Evolutionary conservation across 169 alveolate species (phyloP).

Genomic region (Toxoplasma gondii): DNA sequence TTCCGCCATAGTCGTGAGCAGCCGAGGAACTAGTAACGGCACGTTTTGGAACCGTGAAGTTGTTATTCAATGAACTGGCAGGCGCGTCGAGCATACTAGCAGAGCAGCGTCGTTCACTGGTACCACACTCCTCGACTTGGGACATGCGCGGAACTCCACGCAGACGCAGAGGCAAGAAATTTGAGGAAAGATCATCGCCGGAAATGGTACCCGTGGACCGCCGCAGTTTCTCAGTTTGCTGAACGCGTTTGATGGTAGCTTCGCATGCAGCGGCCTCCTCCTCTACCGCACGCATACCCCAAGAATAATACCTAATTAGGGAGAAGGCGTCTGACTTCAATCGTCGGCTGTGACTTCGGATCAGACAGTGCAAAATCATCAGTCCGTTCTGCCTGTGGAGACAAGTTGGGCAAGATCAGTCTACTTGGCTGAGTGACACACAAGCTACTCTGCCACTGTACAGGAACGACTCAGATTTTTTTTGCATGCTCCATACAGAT

Average conservation of each 20-base stretch:
- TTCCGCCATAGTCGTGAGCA: not conserved
- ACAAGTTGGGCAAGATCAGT: no score
- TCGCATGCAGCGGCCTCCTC: constrained; percentile 13
- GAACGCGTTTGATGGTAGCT: constrained; percentile 6
- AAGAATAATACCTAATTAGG: not conserved
- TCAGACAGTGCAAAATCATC: not conserved
- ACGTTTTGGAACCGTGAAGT: not conserved
- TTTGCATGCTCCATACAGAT: no score
- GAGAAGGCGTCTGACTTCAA: constrained; percentile 25
- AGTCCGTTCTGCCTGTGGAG: not conserved
- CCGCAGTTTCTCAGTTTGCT: not conserved
- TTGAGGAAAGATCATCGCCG: no score
- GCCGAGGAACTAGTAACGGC: not conserved
- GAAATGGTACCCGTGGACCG: not conserved
- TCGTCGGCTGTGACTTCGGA: constrained; percentile 3
- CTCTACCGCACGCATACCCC: constrained; percentile 16
- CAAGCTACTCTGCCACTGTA: no score
- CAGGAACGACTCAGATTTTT: no score
- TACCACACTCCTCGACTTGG: no score
- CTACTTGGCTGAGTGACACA: no score
- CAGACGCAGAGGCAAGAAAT: no score
- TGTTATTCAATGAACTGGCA: not conserved
- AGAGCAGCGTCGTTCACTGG: not conserved
- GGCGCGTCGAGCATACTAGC: not conserved
- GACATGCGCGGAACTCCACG: no score